Conservation (phyloP, 2,329 filamentous ascomycete genomes). For the Aspergillus quadricinctus region DNA sequence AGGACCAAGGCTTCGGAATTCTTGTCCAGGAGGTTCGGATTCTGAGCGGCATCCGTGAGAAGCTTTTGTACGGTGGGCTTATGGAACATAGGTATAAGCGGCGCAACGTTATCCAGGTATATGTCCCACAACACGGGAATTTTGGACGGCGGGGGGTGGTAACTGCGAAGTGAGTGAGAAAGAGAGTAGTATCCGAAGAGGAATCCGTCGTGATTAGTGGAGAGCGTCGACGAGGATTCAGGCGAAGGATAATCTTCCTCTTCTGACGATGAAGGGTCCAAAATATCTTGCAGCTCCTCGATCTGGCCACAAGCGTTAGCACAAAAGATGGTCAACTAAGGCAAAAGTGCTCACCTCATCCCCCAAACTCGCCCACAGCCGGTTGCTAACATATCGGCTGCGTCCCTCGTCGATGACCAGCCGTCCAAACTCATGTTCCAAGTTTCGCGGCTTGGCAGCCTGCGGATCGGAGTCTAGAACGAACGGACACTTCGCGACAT, state of each 20-base stretch:
- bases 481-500: conserved; percentile 10
- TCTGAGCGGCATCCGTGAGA: conserved; percentile 48
- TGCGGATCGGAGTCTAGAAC: conserved; percentile 18
- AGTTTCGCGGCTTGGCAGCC: conserved; percentile 13
- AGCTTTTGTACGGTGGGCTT: conserved; percentile 50
- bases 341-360: conserved; percentile 47
- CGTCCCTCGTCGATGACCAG: conserved; percentile 57
- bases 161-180: conserved; percentile 50
- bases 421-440: conserved; percentile 50
- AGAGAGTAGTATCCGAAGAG: conserved; percentile 58
- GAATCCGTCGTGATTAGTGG: conserved; percentile 53
- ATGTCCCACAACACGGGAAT: conserved; percentile 53
- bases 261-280: conserved; percentile 55
- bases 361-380: conserved; percentile 57
- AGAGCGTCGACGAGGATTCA: conserved; percentile 32
- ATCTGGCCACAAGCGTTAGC: conserved; percentile 37
- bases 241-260: conserved; percentile 51
- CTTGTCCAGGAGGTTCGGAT: conserved; percentile 49
- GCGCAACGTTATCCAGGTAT: conserved; percentile 59
- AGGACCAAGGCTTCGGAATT: conserved; percentile 56
- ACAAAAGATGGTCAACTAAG: neutral
- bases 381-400: conserved; percentile 59
- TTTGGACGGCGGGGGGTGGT: conserved; percentile 53
- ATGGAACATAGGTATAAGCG: conserved; percentile 58
- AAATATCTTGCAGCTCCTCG: conserved; percentile 58